phyloP scores from a whole-genome alignment of 169 alveolate species.

The Babesia caballi region DNA sequence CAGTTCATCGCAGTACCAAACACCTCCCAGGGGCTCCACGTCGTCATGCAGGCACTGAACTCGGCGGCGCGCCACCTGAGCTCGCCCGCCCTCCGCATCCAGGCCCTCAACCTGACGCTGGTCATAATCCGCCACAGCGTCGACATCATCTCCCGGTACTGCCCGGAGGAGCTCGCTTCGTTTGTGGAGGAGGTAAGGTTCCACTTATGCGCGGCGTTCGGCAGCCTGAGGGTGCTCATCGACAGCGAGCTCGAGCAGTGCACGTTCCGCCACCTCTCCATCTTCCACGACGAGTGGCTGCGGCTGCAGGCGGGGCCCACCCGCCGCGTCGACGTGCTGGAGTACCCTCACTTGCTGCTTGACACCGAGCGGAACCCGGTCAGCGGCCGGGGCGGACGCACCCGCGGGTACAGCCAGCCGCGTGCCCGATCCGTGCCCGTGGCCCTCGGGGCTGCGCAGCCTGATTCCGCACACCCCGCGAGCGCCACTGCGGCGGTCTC shows the following conservation, averaged over 20 bases:
- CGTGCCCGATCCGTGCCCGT: background rate
- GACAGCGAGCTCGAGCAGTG: slow-evolving; percentile 23
- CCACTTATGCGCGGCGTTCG: slow-evolving; percentile 43
- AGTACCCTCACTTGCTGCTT: slow-evolving; percentile 14
- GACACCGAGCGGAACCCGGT: background rate
- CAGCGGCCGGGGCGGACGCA: background rate
- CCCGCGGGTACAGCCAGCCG: background rate
- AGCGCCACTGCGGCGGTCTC: background rate
- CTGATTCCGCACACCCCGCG: background rate
- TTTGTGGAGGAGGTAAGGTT: slow-evolving; percentile 53
- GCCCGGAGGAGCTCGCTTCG: background rate
- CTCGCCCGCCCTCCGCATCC: slow-evolving; percentile 5
- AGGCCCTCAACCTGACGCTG: background rate
- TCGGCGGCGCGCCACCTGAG: slow-evolving; percentile 1
- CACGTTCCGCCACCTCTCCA: slow-evolving; percentile 17
- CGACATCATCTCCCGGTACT: background rate
- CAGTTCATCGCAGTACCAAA: slow-evolving; percentile 23
- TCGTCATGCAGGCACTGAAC: slow-evolving; percentile 15
- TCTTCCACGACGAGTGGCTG: slow-evolving; percentile 58
- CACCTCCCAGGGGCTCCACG: slow-evolving; percentile 8
- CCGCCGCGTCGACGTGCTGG: slow-evolving; percentile 2
- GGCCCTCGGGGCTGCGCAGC: background rate
- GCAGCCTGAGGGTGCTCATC: slow-evolving; percentile 11
- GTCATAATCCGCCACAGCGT: background rate
- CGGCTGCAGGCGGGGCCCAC: slow-evolving; percentile 10